A percentile compares a stretch with the other conserved stretches of the same genome.
These are phyloP conservation scores for Camellia sinensis DNA, from an alignment of 148 eudicot genomes.

Conservation along the genomic window DNA sequence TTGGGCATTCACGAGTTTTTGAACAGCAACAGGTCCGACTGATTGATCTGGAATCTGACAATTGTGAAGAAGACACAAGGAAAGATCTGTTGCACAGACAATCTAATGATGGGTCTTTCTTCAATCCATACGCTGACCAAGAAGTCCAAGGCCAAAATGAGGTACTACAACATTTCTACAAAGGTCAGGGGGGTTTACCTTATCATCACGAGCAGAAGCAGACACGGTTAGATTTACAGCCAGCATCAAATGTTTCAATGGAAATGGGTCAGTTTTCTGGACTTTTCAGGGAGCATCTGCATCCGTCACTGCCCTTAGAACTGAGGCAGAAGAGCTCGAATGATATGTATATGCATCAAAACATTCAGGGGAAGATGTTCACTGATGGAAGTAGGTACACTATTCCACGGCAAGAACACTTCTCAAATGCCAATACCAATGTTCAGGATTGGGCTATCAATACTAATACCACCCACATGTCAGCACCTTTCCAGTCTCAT, in stretches of 20 bases:
- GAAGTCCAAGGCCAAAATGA: constrained; percentile 54
- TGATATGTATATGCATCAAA: constrained; percentile 48
- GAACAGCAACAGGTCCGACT: constrained; percentile 40
- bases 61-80: constrained; percentile 35
- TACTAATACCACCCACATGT: too few relatives aligned
- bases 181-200: constrained; percentile 32
- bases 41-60: constrained; percentile 43
- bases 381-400: constrained; percentile 44
- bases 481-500: too few relatives aligned
- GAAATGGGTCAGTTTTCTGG: constrained; percentile 45
- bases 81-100: constrained; percentile 52
- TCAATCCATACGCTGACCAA: constrained; percentile 39
- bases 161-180: constrained; percentile 50
- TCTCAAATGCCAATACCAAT: not conserved
- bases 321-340: constrained; percentile 46
- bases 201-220: constrained; percentile 56
- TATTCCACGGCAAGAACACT: constrained; percentile 50
- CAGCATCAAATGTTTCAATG: constrained; percentile 37
- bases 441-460: too few relatives aligned
- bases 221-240: constrained; percentile 42
- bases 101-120: constrained; percentile 41
- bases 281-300: constrained; percentile 50
- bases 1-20: constrained; percentile 39
- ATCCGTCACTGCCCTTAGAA: constrained; percentile 46
- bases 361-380: constrained; percentile 49